Evolutionary conservation across 768 basidiomycete species (phyloP).

Genomic region (Candolleomyces efflorescens): DNA sequence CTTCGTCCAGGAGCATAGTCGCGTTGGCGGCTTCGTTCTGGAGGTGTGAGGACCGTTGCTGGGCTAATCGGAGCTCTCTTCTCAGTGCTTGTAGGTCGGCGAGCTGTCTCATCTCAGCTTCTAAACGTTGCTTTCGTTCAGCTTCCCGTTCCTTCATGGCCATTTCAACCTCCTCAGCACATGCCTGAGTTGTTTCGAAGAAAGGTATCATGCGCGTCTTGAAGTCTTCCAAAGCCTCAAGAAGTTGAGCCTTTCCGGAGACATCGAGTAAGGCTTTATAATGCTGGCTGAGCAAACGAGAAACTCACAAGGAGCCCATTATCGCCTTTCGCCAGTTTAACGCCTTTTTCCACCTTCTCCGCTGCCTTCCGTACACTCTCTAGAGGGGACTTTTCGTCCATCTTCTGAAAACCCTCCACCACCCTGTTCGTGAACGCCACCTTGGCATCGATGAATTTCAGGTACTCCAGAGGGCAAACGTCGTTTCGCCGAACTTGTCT

Average conservation of each 20-base stretch:
- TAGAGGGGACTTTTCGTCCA: slow-evolving; percentile 28
- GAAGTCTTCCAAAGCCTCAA: slow-evolving; percentile 36
- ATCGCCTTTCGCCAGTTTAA: slow-evolving; percentile 18
- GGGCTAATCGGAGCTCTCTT: neutral
- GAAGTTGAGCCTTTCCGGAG: slow-evolving; percentile 23
- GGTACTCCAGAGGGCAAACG: slow-evolving; percentile 6
- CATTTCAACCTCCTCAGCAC: slow-evolving; percentile 22
- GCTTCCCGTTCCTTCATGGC: neutral
- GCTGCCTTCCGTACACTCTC: slow-evolving; percentile 33
- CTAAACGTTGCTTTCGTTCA: slow-evolving; percentile 1
- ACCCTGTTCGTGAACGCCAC: slow-evolving; percentile 18
- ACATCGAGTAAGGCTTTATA: neutral
- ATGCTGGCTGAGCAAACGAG: neutral
- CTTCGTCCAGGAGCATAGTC: slow-evolving; percentile 22
- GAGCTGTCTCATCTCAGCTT: slow-evolving; percentile 11
- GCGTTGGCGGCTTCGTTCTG: slow-evolving; percentile 12
- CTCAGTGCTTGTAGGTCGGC: neutral
- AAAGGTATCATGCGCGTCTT: slow-evolving; percentile 36
- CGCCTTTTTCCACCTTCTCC: slow-evolving; percentile 28
- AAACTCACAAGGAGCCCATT: slow-evolving; percentile 26
- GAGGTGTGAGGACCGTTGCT: neutral
- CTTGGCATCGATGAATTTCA: slow-evolving; percentile 23
- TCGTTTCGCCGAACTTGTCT: too few relatives aligned
- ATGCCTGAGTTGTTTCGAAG: slow-evolving; percentile 25
- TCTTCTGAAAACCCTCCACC: slow-evolving; percentile 29